Base-by-base conservation (phyloP, 768 basidiomycete species). In the Hericium erinaceus region DNA sequence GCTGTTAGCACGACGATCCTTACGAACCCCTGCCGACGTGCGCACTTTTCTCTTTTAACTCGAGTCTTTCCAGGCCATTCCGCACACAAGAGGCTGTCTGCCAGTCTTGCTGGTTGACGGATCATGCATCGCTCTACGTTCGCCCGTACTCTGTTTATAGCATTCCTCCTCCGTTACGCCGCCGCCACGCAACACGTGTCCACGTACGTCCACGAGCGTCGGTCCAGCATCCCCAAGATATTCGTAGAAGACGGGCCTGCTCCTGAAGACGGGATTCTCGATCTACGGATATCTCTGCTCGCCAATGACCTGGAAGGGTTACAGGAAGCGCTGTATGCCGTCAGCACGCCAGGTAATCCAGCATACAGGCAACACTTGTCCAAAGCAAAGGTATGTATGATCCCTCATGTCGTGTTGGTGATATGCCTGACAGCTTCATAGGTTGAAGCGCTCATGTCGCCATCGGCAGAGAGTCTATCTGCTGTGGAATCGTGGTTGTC, bases 361-460 rank as follows among this genome's bases (percentile, higher is more conserved):
- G 20, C 18, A 26, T 51, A 51, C 49, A 24, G 49, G 11, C 49
- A 51, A 24, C 15, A 26, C 24, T 24, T 51, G 11, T 51, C 49
- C 7, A 51, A 51, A 24, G 49, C 18, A 16, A 15, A 61, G 58
- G 44, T 46, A 46, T 46, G 20, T 26, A 10, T 4, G 2, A 9
- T n/a, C n/a, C 16, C 7, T 46, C n/a, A 7, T 9, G 8, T n/a
- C 7, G 15, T 46, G 2, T 4, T 46, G 13, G 6, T n/a, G n/a
- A 18, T 46, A 18, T 5, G 10, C 44, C 8, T 10, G 44, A 46
- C 16, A n/a, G n/a, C 16, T 46, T 11, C 18, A 20, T 18, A 46
- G 44, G 61, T 59, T 8, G 58, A 59, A 16, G 44, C 49, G 20
- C 53, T 58, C 11, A 51, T 63, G 39, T 57, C 57, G 3, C 61